These are phyloP conservation scores for Pinus taeda DNA, from an alignment of 75 land plant species.

Conservation along the genomic window DNA sequence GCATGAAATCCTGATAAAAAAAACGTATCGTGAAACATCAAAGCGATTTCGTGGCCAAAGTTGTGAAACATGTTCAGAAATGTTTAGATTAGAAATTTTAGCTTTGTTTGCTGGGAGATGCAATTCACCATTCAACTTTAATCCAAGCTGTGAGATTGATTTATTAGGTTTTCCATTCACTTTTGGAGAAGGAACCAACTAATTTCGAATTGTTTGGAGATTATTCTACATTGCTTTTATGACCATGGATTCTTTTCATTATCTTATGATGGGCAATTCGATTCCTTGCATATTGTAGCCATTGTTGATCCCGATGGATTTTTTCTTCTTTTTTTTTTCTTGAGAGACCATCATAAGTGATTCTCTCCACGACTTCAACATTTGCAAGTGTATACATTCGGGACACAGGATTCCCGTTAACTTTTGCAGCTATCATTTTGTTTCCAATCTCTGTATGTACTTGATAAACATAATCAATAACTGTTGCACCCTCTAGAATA, in stretches of 20 bases:
- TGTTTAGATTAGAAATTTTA: constrained; percentile 9
- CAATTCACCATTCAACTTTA: constrained; percentile 43
- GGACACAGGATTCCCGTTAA: constrained; percentile 71
- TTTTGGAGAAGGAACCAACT: constrained; percentile 19
- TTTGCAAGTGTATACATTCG: constrained; percentile 63
- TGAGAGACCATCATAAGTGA: constrained; percentile 81
- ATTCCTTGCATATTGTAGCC: constrained; percentile 94
- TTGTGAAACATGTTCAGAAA: constrained; percentile 6
- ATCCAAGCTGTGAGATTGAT: constrained; percentile 30
- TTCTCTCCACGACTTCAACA: constrained; percentile 46
- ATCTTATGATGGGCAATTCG: constrained; percentile 98
- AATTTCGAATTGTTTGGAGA: constrained; percentile 21
- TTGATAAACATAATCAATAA: constrained; percentile 79
- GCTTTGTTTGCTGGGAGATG: constrained; percentile 11
- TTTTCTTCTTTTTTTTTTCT: constrained; percentile 32
- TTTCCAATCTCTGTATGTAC: too few relatives aligned
- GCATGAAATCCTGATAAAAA: too few relatives aligned
- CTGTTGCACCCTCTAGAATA: constrained; percentile 6
- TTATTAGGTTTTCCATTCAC: constrained; percentile 68
- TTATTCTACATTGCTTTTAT: constrained; percentile 13
- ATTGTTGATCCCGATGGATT: constrained; percentile 74
- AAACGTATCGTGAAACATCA: too few relatives aligned
- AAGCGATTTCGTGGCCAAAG: too few relatives aligned
- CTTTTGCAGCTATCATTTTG: too few relatives aligned
- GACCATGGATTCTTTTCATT: constrained; percentile 39